Evolutionary conservation across 805 yeast genomes (phyloP).

Genomic region (Geotrichum ghanense): DNA sequence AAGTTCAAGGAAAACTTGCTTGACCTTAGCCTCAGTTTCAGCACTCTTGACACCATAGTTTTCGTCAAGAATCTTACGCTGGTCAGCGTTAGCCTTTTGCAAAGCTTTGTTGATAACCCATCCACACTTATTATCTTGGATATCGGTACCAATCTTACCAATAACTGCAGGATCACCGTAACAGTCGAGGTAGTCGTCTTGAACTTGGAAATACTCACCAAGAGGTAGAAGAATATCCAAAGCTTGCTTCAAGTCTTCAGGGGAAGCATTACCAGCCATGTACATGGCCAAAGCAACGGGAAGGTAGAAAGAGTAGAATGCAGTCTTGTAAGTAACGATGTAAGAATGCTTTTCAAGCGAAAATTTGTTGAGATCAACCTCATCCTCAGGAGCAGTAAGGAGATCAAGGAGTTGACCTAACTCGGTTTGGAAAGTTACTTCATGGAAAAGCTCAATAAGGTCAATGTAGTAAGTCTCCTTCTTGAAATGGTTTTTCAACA

Average conservation of each 20-base stretch:
- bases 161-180: conserved; percentile 95
- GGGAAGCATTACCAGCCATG: conserved; percentile 68
- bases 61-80: conserved; percentile 69
- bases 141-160: conserved; percentile 98
- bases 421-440: conserved; percentile 95
- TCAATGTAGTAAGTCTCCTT: conserved; percentile 76
- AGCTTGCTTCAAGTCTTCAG: conserved; percentile 75
- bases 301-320: conserved; percentile 91
- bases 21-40: conserved; percentile 55
- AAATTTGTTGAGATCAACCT: conserved; percentile 79
- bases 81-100: conserved; percentile 63
- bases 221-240: conserved; percentile 79
- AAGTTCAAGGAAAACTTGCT: conserved; percentile 62
- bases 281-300: conserved; percentile 97
- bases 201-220: conserved; percentile 98
- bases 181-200: conserved; percentile 94
- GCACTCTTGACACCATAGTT: conserved; percentile 84
- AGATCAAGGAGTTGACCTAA: conserved; percentile 92
- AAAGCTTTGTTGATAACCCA: conserved; percentile 96
- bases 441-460: conserved; percentile 88
- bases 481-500: conserved; percentile 83
- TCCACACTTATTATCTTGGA: conserved; percentile 95
- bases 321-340: conserved; percentile 93
- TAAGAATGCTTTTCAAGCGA: conserved; percentile 84
- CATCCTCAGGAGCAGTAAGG: conserved; percentile 94